Percentiles rank a stretch among this genome's conserved stretches.
phyloP scores from a whole-genome alignment of 805 yeast species.

The Spathaspora gorwiae region DNA sequence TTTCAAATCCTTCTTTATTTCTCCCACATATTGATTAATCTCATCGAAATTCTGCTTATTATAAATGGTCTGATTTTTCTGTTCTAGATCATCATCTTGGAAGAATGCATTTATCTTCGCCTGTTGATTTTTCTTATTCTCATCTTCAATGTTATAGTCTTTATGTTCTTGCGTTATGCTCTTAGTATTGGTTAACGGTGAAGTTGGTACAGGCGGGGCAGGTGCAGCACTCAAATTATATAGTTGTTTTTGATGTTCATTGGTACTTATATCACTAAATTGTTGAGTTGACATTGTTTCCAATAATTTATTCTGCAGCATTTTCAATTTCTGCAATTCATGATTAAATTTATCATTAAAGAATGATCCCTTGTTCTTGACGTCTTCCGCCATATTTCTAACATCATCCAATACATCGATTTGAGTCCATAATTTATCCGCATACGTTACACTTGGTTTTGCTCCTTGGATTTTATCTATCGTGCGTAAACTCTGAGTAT shows the following conservation, averaged over 20 bases:
- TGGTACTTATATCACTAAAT: slow-evolving; percentile 13
- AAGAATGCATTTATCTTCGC: slow-evolving; percentile 22
- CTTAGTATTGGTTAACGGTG: neutral
- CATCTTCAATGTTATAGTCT: slow-evolving; percentile 12
- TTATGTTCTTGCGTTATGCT: slow-evolving; percentile 14
- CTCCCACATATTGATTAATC: slow-evolving; percentile 46
- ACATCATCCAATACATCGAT: slow-evolving; percentile 84
- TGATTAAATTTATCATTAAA: slow-evolving; percentile 49
- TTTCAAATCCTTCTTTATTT: slow-evolving; percentile 45
- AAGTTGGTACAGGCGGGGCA: neutral
- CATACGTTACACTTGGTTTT: slow-evolving; percentile 57
- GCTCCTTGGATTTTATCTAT: slow-evolving; percentile 51
- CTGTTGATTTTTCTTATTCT: slow-evolving; percentile 23
- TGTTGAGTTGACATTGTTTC: slow-evolving; percentile 31
- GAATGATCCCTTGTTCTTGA: slow-evolving; percentile 40
- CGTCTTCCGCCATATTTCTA: slow-evolving; percentile 48
- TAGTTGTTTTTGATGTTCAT: slow-evolving; percentile 20
- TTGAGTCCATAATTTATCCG: slow-evolving; percentile 82
- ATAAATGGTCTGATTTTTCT: slow-evolving; percentile 25
- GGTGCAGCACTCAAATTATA: slow-evolving; percentile 3
- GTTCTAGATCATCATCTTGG: slow-evolving; percentile 12
- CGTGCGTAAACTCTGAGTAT: slow-evolving; percentile 17
- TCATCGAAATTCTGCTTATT: slow-evolving; percentile 50
- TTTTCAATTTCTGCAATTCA: slow-evolving; percentile 50
- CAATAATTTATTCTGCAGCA: slow-evolving; percentile 44